These are phyloP conservation scores for Aureoboletus auriporus DNA, from an alignment of 768 basidiomycete species.

Conservation along the genomic window DNA sequence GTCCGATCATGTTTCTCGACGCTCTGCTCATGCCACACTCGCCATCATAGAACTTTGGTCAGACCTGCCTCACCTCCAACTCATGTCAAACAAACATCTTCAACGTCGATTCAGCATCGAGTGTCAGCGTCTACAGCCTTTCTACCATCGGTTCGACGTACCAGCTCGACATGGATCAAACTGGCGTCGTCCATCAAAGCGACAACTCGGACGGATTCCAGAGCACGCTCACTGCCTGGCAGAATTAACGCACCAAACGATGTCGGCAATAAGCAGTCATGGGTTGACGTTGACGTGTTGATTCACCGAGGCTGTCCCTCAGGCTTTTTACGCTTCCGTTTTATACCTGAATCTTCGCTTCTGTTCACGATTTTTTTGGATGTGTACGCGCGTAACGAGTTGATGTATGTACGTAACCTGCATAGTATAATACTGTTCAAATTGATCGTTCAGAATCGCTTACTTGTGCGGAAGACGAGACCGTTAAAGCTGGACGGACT, in stretches of 20 bases:
- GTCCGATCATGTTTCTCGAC: background rate
- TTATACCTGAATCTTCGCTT: too few species aligned
- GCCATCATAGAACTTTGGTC: conserved; percentile 32
- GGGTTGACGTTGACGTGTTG: too few species aligned
- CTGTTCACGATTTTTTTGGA: too few species aligned
- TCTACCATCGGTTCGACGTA: conserved; percentile 42
- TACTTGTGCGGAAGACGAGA: too few species aligned
- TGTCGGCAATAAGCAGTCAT: too few species aligned
- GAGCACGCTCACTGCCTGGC: conserved; percentile 33
- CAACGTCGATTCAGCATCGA: conserved; percentile 37
- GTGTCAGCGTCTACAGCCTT: conserved; percentile 38
- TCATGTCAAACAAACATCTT: conserved; percentile 42
- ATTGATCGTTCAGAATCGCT: too few species aligned
- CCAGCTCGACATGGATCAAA: conserved; percentile 35
- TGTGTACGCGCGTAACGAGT: too few species aligned
- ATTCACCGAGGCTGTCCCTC: too few species aligned
- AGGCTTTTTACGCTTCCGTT: too few species aligned
- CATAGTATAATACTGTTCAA: too few species aligned
- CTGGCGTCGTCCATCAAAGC: conserved; percentile 31
- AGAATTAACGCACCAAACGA: background rate
- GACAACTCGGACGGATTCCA: conserved; percentile 40
- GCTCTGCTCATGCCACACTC: background rate
- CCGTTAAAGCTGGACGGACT: too few species aligned
- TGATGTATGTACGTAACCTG: too few species aligned
- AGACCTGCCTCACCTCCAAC: conserved; percentile 31